Conservation (phyloP, 2,329 filamentous ascomycete genomes). For the Aspergillus spinulosporus region DNA sequence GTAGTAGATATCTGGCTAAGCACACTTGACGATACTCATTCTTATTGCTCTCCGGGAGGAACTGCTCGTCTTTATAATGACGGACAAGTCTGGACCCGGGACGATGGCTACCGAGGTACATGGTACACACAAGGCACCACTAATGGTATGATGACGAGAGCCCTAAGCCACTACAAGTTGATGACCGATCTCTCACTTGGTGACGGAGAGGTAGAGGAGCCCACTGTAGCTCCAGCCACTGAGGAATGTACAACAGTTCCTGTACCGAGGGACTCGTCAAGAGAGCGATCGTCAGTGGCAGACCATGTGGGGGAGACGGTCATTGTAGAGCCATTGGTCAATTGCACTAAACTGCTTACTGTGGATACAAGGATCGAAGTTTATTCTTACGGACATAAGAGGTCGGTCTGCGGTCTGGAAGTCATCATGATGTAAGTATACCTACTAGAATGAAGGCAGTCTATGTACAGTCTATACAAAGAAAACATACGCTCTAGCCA, state of each 20-base stretch:
- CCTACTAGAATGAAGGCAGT: no score
- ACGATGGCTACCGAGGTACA: neutral
- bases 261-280: neutral
- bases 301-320: neutral
- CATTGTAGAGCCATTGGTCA: neutral
- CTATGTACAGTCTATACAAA: no score
- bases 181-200: neutral
- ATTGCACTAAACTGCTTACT: neutral
- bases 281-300: neutral
- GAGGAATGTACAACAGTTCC: no score
- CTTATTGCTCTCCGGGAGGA: no score
- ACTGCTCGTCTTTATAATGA: neutral
- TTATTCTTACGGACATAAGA: neutral
- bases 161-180: neutral
- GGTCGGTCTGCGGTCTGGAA: neutral
- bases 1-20: no score
- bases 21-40: no score
- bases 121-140: neutral
- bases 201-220: no score
- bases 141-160: neutral
- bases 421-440: neutral
- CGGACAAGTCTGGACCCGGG: neutral
- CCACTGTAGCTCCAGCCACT: no score
- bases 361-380: neutral
- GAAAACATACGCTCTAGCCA: slow-evolving; percentile 29